phyloP scores from a whole-genome alignment of 2,329 filamentous ascomycete species.

The Cladophialophora chaetospira region DNA sequence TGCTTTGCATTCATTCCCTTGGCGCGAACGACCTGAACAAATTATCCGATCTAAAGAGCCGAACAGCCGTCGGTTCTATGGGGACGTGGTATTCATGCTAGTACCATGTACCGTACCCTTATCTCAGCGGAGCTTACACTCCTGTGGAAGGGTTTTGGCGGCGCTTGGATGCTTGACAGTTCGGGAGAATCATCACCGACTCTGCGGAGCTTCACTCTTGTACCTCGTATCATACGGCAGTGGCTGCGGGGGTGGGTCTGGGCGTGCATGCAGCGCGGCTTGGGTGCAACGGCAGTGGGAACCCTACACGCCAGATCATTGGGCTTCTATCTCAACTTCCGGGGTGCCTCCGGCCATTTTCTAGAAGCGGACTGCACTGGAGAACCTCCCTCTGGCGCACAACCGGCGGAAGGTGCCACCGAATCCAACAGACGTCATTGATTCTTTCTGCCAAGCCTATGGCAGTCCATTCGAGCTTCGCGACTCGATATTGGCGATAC shows the following conservation, averaged over 20 bases:
- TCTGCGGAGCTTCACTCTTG: not conserved
- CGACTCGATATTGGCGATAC: not conserved
- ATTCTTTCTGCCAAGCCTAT: not conserved
- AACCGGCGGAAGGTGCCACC: not conserved
- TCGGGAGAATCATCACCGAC: not conserved
- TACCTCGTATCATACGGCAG: not conserved
- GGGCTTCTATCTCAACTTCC: not conserved
- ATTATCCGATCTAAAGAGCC: not conserved
- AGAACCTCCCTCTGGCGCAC: not conserved
- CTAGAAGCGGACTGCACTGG: not conserved
- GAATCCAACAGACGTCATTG: not conserved
- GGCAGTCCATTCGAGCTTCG: not conserved
- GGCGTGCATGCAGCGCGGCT: not conserved
- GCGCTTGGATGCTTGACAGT: not conserved
- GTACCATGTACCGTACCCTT: not conserved
- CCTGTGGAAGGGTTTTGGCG: not conserved
- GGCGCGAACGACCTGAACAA: not conserved
- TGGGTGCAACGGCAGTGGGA: not conserved
- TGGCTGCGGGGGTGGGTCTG: not conserved
- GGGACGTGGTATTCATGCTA: not conserved
- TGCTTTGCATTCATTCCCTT: too few species aligned
- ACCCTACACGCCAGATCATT: not conserved
- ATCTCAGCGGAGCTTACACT: not conserved
- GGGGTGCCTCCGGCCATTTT: not conserved
- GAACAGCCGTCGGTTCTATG: not conserved